Evolutionary conservation across 257 asterid species (phyloP), one percentile per base, ranked within the genome.

Genomic region (Jasminum sambac): DNA sequence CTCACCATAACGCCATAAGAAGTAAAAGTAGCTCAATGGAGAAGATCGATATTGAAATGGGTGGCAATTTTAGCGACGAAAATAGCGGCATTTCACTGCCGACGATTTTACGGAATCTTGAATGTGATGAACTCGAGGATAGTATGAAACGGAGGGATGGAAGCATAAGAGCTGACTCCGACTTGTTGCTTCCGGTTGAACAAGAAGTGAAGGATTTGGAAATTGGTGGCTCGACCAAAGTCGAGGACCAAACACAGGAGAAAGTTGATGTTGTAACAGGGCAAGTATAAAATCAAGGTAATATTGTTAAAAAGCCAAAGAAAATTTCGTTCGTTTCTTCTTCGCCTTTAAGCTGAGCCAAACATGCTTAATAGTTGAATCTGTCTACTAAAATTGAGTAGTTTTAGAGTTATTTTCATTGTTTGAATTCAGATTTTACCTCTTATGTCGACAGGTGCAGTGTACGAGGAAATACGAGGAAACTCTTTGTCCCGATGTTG

Each of bases 11-110:
- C 72, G 43, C 77, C 70, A 75, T 68, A 75, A 87, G 81, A 63
- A 75, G 70, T 26, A 62, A 72, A 52, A 11, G 44, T 39, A 84
- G 88, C 83, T 78, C 88, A 9, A 88, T 87, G 82, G 95, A 85
- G 68, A 93, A 86, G 77, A 82, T 87, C 41, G 97, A 93, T 60
- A 84, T 86, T 52, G 97, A 87, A 78, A 87, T 82, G 94, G 98
- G 95, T 63, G 40, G 70, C 11, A 79, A 63, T 72, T 77, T 75
- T 74, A 80, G 68, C 42, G 95, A 81, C 40, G 83, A 81, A 66
- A 73, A 70, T 26, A 40, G 44, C 12, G 82, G 83, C 64, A 71
- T 72, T 36, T 50, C 77, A 50, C 82, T 93, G 41, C 98, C 97
- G 14, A 86, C 80, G 64, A 87, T 93, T 69, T 50, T 90, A 76